Percentiles rank a stretch among this genome's conserved stretches.
These are phyloP conservation scores for Pseudoturritis turrita DNA, from an alignment of 345 rosid species.

Conservation along the genomic window DNA sequence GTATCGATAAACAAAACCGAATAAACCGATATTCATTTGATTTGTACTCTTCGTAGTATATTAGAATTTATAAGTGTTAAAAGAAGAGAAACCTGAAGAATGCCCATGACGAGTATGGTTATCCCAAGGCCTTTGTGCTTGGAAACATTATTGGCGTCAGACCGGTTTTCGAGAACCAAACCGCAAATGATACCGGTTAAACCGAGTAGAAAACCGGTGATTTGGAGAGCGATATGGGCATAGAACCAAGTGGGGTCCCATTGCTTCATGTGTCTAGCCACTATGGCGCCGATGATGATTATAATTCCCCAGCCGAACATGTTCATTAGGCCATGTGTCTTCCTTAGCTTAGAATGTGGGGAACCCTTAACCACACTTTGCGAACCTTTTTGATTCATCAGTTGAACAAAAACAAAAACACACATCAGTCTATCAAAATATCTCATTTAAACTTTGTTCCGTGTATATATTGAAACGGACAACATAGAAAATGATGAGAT, in stretches of 20 bases:
- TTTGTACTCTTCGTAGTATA: neutral
- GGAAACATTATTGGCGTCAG: constrained; percentile 36
- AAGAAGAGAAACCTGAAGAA: constrained; percentile 54
- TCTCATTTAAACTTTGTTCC: too few species aligned
- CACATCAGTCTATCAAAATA: neutral
- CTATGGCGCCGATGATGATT: constrained; percentile 57
- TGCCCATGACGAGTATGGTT: constrained; percentile 68
- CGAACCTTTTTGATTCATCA: constrained; percentile 9
- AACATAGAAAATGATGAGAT: too few species aligned
- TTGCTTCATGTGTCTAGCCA: constrained; percentile 53
- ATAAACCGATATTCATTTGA: neutral
- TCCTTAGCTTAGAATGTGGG: constrained; percentile 42
- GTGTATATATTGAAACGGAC: too few species aligned
- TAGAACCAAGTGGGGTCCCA: constrained; percentile 81
- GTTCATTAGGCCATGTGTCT: constrained; percentile 66
- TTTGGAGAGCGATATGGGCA: constrained; percentile 47
- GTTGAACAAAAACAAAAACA: neutral
- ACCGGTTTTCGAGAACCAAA: constrained; percentile 46
- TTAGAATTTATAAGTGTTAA: neutral
- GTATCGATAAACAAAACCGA: neutral
- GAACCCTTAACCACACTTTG: constrained; percentile 28
- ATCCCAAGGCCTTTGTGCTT: constrained; percentile 64
- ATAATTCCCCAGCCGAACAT: constrained; percentile 78
- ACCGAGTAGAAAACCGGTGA: constrained; percentile 50
- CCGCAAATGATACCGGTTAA: constrained; percentile 57